A percentile compares a stretch with the other conserved stretches of the same genome.
These are phyloP conservation scores for Lactarius quietus DNA, from an alignment of 768 basidiomycete genomes.

Conservation along the genomic window DNA sequence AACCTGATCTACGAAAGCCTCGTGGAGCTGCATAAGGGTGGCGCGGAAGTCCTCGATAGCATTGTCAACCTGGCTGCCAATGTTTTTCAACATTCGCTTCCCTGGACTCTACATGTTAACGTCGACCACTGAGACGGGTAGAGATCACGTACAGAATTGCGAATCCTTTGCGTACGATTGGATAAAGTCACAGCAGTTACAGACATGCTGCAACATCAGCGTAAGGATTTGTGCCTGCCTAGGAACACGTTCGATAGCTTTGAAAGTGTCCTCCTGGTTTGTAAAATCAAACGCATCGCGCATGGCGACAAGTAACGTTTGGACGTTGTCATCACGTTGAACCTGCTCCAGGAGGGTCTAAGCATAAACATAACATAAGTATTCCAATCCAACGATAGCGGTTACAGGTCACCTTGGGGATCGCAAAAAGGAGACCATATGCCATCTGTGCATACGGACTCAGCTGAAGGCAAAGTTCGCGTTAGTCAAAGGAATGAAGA, in stretches of 20 bases:
- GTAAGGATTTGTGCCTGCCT: background rate
- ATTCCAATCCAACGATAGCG: background rate
- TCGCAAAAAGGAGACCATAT: background rate
- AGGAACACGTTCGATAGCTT: background rate
- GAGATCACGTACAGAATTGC: background rate
- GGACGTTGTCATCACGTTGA: background rate
- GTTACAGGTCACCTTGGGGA: background rate
- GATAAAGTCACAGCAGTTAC: background rate
- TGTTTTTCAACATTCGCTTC: background rate
- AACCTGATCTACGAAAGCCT: background rate
- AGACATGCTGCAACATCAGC: background rate
- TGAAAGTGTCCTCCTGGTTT: background rate
- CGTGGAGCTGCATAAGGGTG: background rate
- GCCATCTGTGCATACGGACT: background rate
- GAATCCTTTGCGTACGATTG: background rate
- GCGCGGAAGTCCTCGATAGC: background rate
- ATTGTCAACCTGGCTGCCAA: background rate
- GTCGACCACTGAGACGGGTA: background rate
- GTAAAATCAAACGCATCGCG: background rate
- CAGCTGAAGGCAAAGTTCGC: background rate
- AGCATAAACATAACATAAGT: background rate
- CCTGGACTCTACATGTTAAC: background rate
- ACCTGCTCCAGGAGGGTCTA: background rate
- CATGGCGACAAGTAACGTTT: background rate
- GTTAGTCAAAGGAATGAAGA: background rate